phyloP scores from a whole-genome alignment of 768 basidiomycete genomes.

The Trichaptum fuscoviolaceum region DNA sequence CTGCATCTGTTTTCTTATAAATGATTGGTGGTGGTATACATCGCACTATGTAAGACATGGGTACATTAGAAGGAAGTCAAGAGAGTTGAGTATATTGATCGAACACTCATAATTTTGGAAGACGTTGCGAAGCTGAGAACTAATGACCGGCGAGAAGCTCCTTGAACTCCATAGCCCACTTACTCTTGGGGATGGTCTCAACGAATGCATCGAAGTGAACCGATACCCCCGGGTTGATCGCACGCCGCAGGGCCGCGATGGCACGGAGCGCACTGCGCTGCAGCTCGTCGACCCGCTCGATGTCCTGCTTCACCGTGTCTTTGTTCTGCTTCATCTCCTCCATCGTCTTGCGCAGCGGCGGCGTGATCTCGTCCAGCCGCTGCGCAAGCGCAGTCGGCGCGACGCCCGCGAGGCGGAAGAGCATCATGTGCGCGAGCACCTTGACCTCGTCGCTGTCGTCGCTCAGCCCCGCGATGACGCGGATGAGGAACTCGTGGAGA shows the following conservation, averaged over 20 bases:
- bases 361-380: conserved; percentile 79
- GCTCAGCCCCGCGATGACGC: conserved; percentile 74
- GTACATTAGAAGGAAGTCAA: not conserved
- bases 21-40: not conserved
- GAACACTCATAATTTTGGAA: not conserved
- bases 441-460: conserved; percentile 97
- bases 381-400: conserved; percentile 80
- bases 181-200: conserved; percentile 62
- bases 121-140: not conserved
- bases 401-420: conserved; percentile 84
- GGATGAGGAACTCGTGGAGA: conserved; percentile 75
- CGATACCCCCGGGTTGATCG: conserved; percentile 50
- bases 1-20: not conserved
- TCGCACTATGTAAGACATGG: not conserved
- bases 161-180: conserved; percentile 68
- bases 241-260: conserved; percentile 77
- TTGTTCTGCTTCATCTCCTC: conserved; percentile 85
- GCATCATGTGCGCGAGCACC: conserved; percentile 92
- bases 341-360: conserved; percentile 83
- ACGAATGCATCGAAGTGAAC: conserved; percentile 77
- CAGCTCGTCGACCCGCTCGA: conserved; percentile 84
- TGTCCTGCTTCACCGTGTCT: conserved; percentile 92
- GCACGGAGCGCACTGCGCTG: conserved; percentile 88
- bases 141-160: conserved; percentile 37
- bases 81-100: not conserved